Conservation (phyloP, 768 basidiomycete species). For the Leccinum truebloodii region DNA sequence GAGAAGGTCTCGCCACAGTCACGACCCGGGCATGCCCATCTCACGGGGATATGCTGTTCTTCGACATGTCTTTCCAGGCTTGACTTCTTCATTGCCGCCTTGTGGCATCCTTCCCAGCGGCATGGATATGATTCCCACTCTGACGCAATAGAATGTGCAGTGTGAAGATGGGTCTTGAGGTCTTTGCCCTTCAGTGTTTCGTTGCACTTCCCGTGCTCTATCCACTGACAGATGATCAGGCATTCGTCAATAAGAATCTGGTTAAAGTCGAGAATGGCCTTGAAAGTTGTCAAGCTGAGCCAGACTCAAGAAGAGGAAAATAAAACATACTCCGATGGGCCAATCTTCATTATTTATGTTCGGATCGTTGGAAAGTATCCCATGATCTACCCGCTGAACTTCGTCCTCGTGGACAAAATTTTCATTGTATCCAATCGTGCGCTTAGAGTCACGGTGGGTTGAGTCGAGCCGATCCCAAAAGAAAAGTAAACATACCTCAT, state of each 20-base stretch:
- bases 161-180: constrained; percentile 7
- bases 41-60: constrained; percentile 13
- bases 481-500: background rate
- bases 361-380: constrained; percentile 2
- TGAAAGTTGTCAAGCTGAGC: background rate
- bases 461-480: background rate
- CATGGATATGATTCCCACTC: constrained; percentile 7
- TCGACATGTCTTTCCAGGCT: constrained; percentile 13
- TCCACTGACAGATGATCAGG: constrained; percentile 9
- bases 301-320: background rate
- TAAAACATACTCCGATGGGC: background rate
- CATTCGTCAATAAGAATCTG: constrained; percentile 1
- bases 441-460: background rate
- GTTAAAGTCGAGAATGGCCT: constrained; percentile 11
- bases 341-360: background rate
- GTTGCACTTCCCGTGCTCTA: constrained; percentile 2
- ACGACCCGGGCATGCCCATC: constrained; percentile 12
- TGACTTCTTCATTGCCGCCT: constrained; percentile 1
- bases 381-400: background rate
- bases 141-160: constrained; percentile 1
- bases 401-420: background rate
- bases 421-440: background rate
- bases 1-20: background rate
- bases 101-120: constrained; percentile 8
- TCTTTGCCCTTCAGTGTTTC: background rate